Evolutionary conservation across 441 rosid genomes (phyloP).

Genomic region (Lepidium campestre): DNA sequence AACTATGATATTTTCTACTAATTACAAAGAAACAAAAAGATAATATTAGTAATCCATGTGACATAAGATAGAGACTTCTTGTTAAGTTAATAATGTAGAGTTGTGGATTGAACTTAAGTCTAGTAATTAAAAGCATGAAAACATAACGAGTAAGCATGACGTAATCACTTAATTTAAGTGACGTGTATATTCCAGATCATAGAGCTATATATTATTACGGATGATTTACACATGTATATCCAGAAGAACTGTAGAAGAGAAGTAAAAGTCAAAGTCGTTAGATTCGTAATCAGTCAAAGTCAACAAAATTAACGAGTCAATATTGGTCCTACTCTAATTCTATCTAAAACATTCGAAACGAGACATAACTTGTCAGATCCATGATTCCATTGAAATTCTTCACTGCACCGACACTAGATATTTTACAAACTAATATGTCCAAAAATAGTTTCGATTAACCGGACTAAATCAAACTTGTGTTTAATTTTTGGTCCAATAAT

Average conservation of each 20-base stretch:
- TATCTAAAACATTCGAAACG: background rate
- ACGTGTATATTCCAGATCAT: too few relatives aligned
- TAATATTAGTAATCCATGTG: background rate
- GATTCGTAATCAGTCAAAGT: background rate
- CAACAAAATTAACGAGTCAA: background rate
- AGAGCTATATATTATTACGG: too few relatives aligned
- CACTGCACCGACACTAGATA: background rate
- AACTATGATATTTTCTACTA: background rate
- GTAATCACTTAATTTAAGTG: background rate
- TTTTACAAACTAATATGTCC: too few relatives aligned
- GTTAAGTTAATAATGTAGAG: background rate
- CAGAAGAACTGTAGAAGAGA: too few relatives aligned
- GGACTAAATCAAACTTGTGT: background rate
- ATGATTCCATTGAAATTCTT: background rate
- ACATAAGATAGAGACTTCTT: background rate
- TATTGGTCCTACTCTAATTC: constrained; percentile 1
- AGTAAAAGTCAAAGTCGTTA: constrained; percentile 7
- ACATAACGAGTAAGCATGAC: background rate
- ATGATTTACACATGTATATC: too few relatives aligned
- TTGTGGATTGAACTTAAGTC: background rate
- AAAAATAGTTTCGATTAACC: background rate
- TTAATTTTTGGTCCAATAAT: too few relatives aligned
- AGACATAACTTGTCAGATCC: constrained; percentile 6
- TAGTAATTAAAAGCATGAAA: background rate
- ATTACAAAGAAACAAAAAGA: background rate